Conservation (phyloP, 495 filamentous ascomycete species). For the Penicillium lagena region DNA sequence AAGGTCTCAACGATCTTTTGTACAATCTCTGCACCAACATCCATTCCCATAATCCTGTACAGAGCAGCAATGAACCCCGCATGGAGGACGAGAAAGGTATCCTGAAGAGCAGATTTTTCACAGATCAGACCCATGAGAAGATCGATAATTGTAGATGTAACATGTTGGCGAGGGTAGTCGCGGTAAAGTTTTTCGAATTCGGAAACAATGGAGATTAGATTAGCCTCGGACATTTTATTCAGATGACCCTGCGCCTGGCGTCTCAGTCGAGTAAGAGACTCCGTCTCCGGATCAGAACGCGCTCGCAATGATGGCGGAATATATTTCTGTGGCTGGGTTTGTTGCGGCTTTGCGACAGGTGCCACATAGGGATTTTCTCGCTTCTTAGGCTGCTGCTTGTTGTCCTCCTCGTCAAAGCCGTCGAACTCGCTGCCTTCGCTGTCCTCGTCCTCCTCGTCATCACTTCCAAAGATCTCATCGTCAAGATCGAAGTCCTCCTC, state of each 20-base stretch:
- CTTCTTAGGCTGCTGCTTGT: conserved; percentile 24
- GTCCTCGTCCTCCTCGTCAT: conserved; percentile 19
- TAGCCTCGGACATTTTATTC: conserved; percentile 89
- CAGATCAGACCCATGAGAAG: conserved; percentile 68
- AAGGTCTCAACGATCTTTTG: conserved; percentile 71
- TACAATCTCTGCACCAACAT: conserved; percentile 79
- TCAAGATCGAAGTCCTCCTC: conserved; percentile 27
- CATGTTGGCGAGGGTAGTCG: conserved; percentile 71
- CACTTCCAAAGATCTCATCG: conserved; percentile 15
- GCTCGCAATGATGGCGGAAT: conserved; percentile 80
- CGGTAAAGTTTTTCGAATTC: conserved; percentile 81
- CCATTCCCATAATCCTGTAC: conserved; percentile 78
- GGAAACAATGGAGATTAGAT: conserved; percentile 68
- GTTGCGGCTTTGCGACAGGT: conserved; percentile 29
- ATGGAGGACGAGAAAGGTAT: conserved; percentile 85
- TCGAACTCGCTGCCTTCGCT: conserved; percentile 27
- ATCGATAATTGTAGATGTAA: conserved; percentile 70
- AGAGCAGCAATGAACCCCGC: conserved; percentile 85
- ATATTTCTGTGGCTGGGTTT: conserved; percentile 55
- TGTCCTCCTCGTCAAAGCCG: conserved; percentile 30
- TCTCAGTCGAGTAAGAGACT: conserved; percentile 61
- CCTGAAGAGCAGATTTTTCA: conserved; percentile 67
- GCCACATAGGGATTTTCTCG: conserved; percentile 61
- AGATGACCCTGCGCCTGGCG: conserved; percentile 81
- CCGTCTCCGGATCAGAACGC: conserved; percentile 52